Conservation (phyloP, 2,329 filamentous ascomycete genomes). For the Fusarium subtropicale region DNA sequence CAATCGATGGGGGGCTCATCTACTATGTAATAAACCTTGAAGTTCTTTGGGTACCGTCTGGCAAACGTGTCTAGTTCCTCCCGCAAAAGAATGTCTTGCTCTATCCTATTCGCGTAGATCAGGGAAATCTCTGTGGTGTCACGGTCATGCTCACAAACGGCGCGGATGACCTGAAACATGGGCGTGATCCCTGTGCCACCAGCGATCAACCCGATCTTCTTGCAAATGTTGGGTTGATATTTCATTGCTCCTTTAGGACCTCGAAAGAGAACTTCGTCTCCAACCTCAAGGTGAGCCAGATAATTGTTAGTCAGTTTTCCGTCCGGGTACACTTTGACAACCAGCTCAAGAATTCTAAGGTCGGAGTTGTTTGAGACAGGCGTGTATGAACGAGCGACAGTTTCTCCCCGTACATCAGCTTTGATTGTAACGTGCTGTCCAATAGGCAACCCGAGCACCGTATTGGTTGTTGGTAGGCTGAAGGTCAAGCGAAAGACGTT, state of each 20-base stretch:
- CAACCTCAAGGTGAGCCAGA: constrained; percentile 58
- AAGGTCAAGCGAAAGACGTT: constrained; percentile 61
- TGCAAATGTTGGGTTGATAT: constrained; percentile 58
- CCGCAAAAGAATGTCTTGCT: constrained; percentile 69
- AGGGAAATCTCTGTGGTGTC: constrained; percentile 68
- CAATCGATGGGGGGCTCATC: constrained; percentile 60
- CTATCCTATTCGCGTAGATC: constrained; percentile 68
- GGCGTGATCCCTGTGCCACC: constrained; percentile 55
- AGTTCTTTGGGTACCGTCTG: constrained; percentile 62
- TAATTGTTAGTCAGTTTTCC: constrained; percentile 62
- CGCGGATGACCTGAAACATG: constrained; percentile 67
- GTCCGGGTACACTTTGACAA: constrained; percentile 63
- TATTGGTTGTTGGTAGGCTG: constrained; percentile 56
- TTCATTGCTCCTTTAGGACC: constrained; percentile 69
- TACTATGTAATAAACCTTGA: constrained; percentile 67
- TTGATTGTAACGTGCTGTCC: constrained; percentile 68
- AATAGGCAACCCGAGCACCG: constrained; percentile 64
- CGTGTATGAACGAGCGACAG: constrained; percentile 65
- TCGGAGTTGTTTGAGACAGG: constrained; percentile 64
- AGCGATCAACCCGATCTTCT: constrained; percentile 66
- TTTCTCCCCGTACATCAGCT: constrained; percentile 58
- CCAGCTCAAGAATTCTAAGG: constrained; percentile 61
- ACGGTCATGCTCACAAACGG: constrained; percentile 68
- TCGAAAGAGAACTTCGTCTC: constrained; percentile 64
- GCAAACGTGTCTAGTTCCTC: constrained; percentile 66